These are phyloP conservation scores for Naematelia encephala DNA, from an alignment of 768 basidiomycete species.

Conservation along the genomic window DNA sequence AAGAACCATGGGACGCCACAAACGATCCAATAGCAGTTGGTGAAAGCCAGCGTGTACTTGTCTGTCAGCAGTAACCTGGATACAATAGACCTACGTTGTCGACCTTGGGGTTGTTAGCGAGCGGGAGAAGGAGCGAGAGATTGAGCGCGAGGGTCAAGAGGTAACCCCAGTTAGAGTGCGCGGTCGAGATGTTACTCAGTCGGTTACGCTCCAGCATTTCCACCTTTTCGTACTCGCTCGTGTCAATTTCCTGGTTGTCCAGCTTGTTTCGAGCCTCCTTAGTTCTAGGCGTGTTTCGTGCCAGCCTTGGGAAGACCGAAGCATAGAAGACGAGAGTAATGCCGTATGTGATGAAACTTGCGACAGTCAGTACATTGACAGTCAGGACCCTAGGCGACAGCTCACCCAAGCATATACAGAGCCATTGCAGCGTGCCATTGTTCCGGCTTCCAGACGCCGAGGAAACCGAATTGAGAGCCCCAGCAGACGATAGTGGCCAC, in stretches of 20 bases:
- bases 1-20: constrained; percentile 73
- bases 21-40: constrained; percentile 59
- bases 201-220: constrained; percentile 79
- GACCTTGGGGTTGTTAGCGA: constrained; percentile 60
- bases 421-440: constrained; percentile 75
- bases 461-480: constrained; percentile 73
- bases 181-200: constrained; percentile 76
- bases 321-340: constrained; percentile 78
- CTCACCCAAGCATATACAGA: constrained; percentile 65
- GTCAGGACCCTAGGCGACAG: background rate
- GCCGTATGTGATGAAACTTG: constrained; percentile 59
- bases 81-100: constrained; percentile 54
- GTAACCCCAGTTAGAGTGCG: constrained; percentile 57
- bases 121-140: constrained; percentile 66
- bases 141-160: constrained; percentile 65
- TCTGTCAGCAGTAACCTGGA: background rate
- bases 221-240: constrained; percentile 67
- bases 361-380: background rate
- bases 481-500: constrained; percentile 70
- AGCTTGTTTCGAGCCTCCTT: constrained; percentile 59
- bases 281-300: constrained; percentile 68
- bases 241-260: constrained; percentile 60
- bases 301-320: constrained; percentile 73
- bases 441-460: constrained; percentile 65
- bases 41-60: constrained; percentile 17